Evolutionary conservation across 139 green algal genomes (phyloP).

Genomic region (Closterium sp.): DNA sequence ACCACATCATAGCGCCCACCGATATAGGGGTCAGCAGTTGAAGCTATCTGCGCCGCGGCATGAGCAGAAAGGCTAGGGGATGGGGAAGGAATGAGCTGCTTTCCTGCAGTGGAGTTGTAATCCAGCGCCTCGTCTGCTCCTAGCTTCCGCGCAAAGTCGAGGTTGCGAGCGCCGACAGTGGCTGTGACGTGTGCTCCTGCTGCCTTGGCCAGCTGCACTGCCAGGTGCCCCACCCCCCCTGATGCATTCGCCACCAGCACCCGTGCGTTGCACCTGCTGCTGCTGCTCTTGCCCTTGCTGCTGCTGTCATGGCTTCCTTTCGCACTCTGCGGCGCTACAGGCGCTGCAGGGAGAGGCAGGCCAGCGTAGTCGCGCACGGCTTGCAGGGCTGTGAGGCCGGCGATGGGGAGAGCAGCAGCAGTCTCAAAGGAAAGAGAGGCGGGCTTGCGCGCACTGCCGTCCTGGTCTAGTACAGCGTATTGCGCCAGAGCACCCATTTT

Average conservation of each 20-base stretch:
- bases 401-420: neutral
- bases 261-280: neutral
- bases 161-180: conserved; percentile 12
- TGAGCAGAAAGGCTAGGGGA: neutral
- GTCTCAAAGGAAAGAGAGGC: neutral
- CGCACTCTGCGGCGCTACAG: too few relatives aligned
- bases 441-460: neutral
- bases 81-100: neutral
- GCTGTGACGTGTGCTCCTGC: conserved; percentile 23
- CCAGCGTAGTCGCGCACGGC: neutral
- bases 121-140: conserved; percentile 24
- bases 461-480: neutral
- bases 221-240: conserved; percentile 10
- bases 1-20: neutral
- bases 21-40: neutral
- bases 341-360: neutral
- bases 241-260: conserved; percentile 11
- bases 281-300: neutral
- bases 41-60: neutral
- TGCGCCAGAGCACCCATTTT: neutral
- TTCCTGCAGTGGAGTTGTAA: neutral
- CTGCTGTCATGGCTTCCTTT: neutral
- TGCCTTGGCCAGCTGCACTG: conserved; percentile 19
- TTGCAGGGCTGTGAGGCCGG: neutral
- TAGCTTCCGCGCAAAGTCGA: neutral